Evolutionary conservation across 495 filamentous ascomycete genomes (phyloP).

Genomic region (Aspergillus campestris): DNA sequence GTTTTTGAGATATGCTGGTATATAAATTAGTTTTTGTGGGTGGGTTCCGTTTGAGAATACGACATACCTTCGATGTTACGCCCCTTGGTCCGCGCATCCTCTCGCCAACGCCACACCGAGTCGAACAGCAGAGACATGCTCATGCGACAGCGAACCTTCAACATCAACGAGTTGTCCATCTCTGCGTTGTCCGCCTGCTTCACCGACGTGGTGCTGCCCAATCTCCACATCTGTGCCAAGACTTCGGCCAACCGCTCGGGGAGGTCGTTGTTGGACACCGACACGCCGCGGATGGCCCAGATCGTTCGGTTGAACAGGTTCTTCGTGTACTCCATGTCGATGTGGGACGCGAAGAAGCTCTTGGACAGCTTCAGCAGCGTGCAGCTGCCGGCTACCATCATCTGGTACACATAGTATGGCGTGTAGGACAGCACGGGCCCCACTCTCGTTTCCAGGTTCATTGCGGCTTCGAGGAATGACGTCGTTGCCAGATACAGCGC

Average conservation of each 20-base stretch:
- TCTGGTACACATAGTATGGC: conserved; percentile 84
- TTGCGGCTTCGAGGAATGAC: conserved; percentile 63
- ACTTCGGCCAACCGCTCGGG: conserved; percentile 81
- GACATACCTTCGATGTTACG: conserved; percentile 69
- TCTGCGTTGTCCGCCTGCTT: conserved; percentile 23
- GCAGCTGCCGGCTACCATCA: conserved; percentile 83
- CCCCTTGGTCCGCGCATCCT: conserved; percentile 72
- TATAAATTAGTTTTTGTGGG: conserved; percentile 4
- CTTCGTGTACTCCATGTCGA: conserved; percentile 68
- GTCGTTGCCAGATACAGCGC: conserved; percentile 68
- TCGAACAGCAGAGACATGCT: conserved; percentile 92
- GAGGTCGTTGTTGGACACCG: conserved; percentile 75
- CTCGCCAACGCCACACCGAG: conserved; percentile 88
- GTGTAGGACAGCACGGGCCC: conserved; percentile 55
- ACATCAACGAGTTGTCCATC: conserved; percentile 63
- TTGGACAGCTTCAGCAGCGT: conserved; percentile 77
- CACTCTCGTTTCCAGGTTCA: conserved; percentile 47
- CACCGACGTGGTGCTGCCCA: conserved; percentile 44
- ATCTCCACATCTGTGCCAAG: conserved; percentile 86
- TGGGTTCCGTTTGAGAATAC: background rate
- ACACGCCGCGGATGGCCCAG: conserved; percentile 64
- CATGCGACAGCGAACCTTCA: conserved; percentile 83
- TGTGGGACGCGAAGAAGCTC: conserved; percentile 63
- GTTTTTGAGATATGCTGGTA: conserved; percentile 64
- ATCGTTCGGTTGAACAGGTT: conserved; percentile 70